phyloP scores from a whole-genome alignment of 73 alveolate species.

The Loxodes magnus region DNA sequence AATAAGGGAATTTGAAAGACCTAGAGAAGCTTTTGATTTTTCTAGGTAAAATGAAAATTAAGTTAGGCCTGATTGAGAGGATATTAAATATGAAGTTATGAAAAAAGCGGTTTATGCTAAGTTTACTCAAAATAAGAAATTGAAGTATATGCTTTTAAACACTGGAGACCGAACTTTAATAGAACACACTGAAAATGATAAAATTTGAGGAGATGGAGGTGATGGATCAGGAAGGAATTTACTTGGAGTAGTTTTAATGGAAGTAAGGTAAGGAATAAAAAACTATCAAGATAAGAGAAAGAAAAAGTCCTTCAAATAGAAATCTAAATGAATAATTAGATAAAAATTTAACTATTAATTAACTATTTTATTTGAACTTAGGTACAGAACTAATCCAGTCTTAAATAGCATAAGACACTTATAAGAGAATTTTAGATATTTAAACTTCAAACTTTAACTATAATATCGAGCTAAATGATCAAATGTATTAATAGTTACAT shows the following conservation, averaged over 20 bases:
- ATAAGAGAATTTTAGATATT: too few relatives aligned
- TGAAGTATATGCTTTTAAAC: slow-evolving; percentile 1
- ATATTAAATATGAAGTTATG: slow-evolving; percentile 19
- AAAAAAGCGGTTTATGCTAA: slow-evolving; percentile 19
- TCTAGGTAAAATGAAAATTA: slow-evolving; percentile 4
- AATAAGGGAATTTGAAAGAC: slow-evolving; percentile 10
- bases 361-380: too few relatives aligned
- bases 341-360: not conserved
- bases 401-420: too few relatives aligned
- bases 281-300: not conserved
- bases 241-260: slow-evolving; percentile 16
- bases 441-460: too few relatives aligned
- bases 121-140: slow-evolving; percentile 10
- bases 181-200: slow-evolving; percentile 27
- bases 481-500: too few relatives aligned
- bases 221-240: slow-evolving; percentile 26
- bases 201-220: slow-evolving; percentile 36
- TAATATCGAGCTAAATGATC: too few relatives aligned
- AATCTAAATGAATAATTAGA: not conserved
- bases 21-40: not conserved
- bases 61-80: slow-evolving; percentile 7
- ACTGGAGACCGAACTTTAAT: slow-evolving; percentile 16
- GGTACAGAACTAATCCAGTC: too few relatives aligned
- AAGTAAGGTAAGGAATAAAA: slow-evolving; percentile 11
- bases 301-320: not conserved